phyloP scores from a whole-genome alignment of 805 yeast genomes.

The Candida vartiovaarae region DNA sequence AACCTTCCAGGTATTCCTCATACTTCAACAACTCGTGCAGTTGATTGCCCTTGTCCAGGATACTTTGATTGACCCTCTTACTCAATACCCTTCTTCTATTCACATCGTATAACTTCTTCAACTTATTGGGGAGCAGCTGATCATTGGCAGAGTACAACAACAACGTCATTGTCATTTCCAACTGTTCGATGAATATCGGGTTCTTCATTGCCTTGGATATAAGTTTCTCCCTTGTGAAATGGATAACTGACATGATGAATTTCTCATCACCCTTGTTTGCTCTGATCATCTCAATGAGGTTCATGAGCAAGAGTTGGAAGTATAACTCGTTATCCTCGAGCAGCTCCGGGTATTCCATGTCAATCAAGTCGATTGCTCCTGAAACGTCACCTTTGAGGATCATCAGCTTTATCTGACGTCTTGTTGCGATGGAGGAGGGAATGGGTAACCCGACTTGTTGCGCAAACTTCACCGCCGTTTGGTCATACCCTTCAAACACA shows the following conservation, averaged over 20 bases:
- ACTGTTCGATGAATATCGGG: slow-evolving; percentile 53
- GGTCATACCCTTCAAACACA: slow-evolving; percentile 69
- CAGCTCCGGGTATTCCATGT: slow-evolving; percentile 54
- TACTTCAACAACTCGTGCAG: too few relatives aligned
- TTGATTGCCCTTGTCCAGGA: too few relatives aligned
- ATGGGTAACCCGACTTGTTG: slow-evolving; percentile 24
- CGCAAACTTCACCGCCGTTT: slow-evolving; percentile 45
- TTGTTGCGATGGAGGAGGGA: slow-evolving; percentile 37
- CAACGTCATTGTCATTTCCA: slow-evolving; percentile 81
- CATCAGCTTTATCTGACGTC: slow-evolving; percentile 46
- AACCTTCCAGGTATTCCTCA: too few relatives aligned
- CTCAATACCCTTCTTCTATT: slow-evolving; percentile 35
- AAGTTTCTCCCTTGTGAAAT: slow-evolving; percentile 55
- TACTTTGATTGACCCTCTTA: too few relatives aligned
- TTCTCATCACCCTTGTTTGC: slow-evolving; percentile 30
- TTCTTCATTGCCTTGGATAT: slow-evolving; percentile 56
- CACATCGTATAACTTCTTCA: slow-evolving; percentile 50
- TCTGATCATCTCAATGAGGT: slow-evolving; percentile 70
- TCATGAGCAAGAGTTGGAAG: slow-evolving; percentile 64
- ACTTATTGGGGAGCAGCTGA: slow-evolving; percentile 40
- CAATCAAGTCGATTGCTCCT: slow-evolving; percentile 48
- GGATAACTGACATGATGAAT: slow-evolving; percentile 47
- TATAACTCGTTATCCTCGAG: slow-evolving; percentile 62
- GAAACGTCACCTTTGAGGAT: slow-evolving; percentile 57
- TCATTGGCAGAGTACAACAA: slow-evolving; percentile 39